These are phyloP conservation scores for Aurantiochytrium sp. DNA, from an alignment of 108 stramenopile species.

Conservation along the genomic window DNA sequence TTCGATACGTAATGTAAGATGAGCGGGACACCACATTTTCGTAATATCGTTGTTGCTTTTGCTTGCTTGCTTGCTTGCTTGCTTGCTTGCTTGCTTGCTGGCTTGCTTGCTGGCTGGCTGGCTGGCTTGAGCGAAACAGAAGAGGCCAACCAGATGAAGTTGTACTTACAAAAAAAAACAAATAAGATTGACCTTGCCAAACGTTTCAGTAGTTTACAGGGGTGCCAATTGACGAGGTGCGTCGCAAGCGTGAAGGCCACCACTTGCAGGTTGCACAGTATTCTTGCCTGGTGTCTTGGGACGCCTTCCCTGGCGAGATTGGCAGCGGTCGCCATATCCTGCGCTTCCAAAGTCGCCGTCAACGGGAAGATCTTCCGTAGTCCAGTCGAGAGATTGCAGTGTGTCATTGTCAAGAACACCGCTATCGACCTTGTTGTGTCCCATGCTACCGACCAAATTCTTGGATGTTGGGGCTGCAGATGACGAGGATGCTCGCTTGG, in stretches of 20 bases:
- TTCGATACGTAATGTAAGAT: too few relatives aligned
- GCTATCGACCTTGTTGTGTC: too few relatives aligned
- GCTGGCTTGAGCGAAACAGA: not conserved
- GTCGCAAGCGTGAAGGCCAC: not conserved
- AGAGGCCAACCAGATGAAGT: not conserved
- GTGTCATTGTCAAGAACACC: too few relatives aligned
- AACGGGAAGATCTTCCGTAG: not conserved
- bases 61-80: too few relatives aligned
- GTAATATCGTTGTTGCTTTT: too few relatives aligned
- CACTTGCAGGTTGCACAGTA: not conserved
- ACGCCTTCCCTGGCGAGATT: not conserved
- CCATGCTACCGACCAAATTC: too few relatives aligned
- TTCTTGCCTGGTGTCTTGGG: not conserved
- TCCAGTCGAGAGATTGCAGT: not conserved
- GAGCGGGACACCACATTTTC: too few relatives aligned
- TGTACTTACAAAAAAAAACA: not conserved
- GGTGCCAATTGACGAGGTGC: not conserved
- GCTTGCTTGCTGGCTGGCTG: too few relatives aligned
- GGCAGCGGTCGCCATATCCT: not conserved
- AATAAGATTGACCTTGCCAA: too few relatives aligned
- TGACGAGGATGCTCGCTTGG: too few relatives aligned
- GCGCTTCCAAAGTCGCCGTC: not conserved
- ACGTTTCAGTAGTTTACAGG: not conserved
- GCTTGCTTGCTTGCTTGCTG: too few relatives aligned
- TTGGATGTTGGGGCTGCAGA: not conserved